Evolutionary conservation across 805 yeast genomes (phyloP).

Genomic region (Suhomyces tanzawaensis): DNA sequence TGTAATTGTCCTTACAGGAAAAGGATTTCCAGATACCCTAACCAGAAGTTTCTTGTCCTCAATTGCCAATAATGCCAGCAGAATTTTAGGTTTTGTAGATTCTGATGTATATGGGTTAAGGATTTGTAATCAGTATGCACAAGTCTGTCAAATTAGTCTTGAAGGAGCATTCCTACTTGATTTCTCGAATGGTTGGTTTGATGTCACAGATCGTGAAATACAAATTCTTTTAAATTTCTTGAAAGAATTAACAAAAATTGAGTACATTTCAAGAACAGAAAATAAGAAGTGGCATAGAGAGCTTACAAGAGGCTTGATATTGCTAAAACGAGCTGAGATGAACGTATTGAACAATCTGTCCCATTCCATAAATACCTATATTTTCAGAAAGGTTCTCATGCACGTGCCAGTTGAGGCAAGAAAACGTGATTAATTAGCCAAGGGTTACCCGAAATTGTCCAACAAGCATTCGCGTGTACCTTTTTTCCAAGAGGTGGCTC

Average conservation of each 20-base stretch:
- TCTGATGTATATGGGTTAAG: conserved; percentile 64
- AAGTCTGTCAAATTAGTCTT: conserved; percentile 15
- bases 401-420: background rate
- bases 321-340: conserved; percentile 59
- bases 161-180: conserved; percentile 46
- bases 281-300: conserved; percentile 37
- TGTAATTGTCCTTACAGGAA: conserved; percentile 51
- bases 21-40: conserved; percentile 62
- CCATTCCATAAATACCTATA: conserved; percentile 2
- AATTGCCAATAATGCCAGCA: conserved; percentile 27
- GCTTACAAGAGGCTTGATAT: conserved; percentile 50
- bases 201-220: conserved; percentile 20
- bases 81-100: conserved; percentile 52
- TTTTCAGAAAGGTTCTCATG: background rate
- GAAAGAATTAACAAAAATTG: conserved; percentile 1
- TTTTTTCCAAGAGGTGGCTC: background rate
- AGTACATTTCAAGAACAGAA: background rate
- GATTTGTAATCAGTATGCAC: conserved; percentile 43
- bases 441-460: background rate
- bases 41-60: conserved; percentile 44
- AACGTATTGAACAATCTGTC: conserved; percentile 23
- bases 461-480: background rate
- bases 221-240: conserved; percentile 16
- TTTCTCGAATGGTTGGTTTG: conserved; percentile 21
- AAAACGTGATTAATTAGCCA: background rate